Conservation (phyloP, 352 stramenopile genomes). For the Aphanomyces cochlioides region DNA sequence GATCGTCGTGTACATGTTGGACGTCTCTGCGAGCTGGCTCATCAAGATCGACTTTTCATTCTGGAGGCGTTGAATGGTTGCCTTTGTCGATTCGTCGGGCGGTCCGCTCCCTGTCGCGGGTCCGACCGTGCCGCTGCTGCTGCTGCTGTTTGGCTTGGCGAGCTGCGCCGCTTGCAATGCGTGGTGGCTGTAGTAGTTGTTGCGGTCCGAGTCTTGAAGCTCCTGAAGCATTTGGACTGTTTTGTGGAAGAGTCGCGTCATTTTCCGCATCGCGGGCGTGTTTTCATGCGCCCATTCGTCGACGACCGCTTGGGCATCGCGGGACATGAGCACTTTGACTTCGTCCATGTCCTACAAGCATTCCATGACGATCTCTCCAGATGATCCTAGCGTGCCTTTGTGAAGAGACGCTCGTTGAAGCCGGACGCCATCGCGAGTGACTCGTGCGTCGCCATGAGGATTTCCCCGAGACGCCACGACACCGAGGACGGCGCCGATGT, state of each 20-base stretch:
- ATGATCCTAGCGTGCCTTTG: neutral
- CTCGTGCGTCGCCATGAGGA: slow-evolving; percentile 29
- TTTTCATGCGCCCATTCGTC: slow-evolving; percentile 13
- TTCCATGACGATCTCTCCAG: neutral
- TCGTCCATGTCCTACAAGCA: slow-evolving; percentile 26
- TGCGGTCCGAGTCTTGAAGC: neutral
- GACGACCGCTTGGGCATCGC: slow-evolving; percentile 14
- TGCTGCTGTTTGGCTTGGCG: too few species aligned
- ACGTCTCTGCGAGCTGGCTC: slow-evolving; percentile 18
- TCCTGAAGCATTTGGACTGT: slow-evolving; percentile 11
- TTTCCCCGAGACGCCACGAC: slow-evolving; percentile 25
- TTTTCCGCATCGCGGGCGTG: slow-evolving; percentile 13
- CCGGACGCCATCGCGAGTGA: slow-evolving; percentile 19
- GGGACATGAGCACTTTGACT: slow-evolving; percentile 25
- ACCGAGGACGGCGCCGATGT: neutral
- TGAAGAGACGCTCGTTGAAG: slow-evolving; percentile 26
- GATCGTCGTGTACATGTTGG: slow-evolving; percentile 27
- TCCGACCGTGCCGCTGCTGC: neutral
- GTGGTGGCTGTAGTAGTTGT: neutral
- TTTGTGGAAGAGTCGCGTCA: slow-evolving; percentile 15
- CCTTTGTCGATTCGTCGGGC: slow-evolving; percentile 1
- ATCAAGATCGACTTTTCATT: slow-evolving; percentile 29
- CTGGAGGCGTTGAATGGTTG: slow-evolving; percentile 15
- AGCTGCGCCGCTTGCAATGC: neutral
- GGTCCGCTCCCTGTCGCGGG: neutral